Evolutionary conservation across 2,329 filamentous ascomycete genomes (phyloP), one percentile per base, ranked within the genome.

Genomic region (Pseudopyricularia javanii): DNA sequence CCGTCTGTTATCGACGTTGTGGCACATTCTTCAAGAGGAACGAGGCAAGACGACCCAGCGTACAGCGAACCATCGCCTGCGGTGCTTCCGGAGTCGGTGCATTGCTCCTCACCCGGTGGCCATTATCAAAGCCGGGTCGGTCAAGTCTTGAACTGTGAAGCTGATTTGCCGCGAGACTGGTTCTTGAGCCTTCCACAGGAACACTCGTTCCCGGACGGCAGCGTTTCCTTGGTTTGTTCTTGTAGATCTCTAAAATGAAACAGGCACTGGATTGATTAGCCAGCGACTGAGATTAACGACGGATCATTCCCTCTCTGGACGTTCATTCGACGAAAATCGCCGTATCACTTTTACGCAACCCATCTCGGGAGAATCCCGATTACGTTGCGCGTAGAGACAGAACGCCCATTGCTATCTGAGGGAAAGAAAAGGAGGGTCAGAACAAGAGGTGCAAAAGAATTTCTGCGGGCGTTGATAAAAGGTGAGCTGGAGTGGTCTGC

Each of bases 211-310:
- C 28, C 40, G 2, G 17, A 6, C 22, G 35, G 7, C 37, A 24
- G 17, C 40, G 24, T 1, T 45, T 43, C 22, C 12, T 20, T 45
- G 15, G 20, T 45, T 45, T 45, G 4, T 30, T 30, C 9, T 9
- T 78, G 74, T 78, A 75, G 74, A 77, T 78, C 74, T 74, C 73
- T 61, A 69, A 70, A 74, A 75, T 78, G 74, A 78, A 78, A 77
- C 74, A 70, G 66, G 68, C 70, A 66, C 65, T 70, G 72, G 73
- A 77, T 68, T 66, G 70, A 65, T 64, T 59, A 67, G 67, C 69
- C 69, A 69, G 60, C 69, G 72, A 67, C 72, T 61, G 74, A 73
- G 74, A 78, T 78, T 77, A 78, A 78, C 74, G 74, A 76, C 68
- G 72, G 74, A 76, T 74, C 73, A 57, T 61, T 65, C 62, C 62